Percentiles rank a stretch among this genome's conserved stretches.
Conservation (phyloP, 2,329 filamentous ascomycete genomes). For the Endoconidiophora polonica region DNA sequence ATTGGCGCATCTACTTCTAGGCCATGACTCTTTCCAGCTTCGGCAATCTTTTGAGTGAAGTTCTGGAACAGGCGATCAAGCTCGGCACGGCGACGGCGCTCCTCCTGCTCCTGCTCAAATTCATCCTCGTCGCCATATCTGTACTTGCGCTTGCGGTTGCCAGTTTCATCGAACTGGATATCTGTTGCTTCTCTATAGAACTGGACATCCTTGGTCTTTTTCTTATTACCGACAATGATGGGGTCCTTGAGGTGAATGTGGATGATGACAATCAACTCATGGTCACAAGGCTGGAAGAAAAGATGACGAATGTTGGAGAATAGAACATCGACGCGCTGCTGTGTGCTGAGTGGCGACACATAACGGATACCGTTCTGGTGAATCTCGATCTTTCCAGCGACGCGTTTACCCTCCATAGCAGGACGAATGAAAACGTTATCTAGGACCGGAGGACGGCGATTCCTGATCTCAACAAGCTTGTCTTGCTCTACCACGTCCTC, state of each 20-base stretch:
- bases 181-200: constrained; percentile 97
- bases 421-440: constrained; percentile 93
- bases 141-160: constrained; percentile 94
- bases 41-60: constrained; percentile 94
- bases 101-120: constrained; percentile 96
- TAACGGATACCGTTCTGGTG: constrained; percentile 99
- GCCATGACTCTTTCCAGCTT: constrained; percentile 78
- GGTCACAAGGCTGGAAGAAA: constrained; percentile 95
- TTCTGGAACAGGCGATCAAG: constrained; percentile 91
- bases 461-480: constrained; percentile 87
- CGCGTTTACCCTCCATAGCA: constrained; percentile 88
- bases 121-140: constrained; percentile 96
- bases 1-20: constrained; percentile 94
- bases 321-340: constrained; percentile 77
- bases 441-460: constrained; percentile 75
- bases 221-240: constrained; percentile 91
- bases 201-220: constrained; percentile 97
- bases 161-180: constrained; percentile 97
- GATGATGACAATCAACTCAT: constrained; percentile 94
- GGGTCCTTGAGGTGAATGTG: constrained; percentile 96
- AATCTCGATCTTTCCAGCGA: constrained; percentile 89
- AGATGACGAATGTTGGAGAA: constrained; percentile 98
- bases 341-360: constrained; percentile 60
- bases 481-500: constrained; percentile 98
- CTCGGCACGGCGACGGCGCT: constrained; percentile 75